These are phyloP conservation scores for Oemleria cerasiformis DNA, from an alignment of 306 rosid species.

Conservation along the genomic window DNA sequence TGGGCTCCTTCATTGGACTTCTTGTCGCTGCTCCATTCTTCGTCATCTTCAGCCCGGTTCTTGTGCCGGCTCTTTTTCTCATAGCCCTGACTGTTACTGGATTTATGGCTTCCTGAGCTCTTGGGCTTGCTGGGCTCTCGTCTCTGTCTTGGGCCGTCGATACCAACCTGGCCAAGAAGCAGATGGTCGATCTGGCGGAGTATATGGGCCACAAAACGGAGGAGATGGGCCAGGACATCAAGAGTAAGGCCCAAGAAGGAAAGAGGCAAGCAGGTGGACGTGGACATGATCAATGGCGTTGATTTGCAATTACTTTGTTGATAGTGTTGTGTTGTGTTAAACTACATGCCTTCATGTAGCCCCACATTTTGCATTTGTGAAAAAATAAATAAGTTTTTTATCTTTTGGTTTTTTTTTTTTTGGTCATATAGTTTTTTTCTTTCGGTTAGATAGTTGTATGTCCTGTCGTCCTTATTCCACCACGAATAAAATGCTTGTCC, in stretches of 20 bases:
- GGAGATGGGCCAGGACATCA: conserved; percentile 73
- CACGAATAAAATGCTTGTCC: too few relatives aligned
- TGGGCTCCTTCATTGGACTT: conserved; percentile 50
- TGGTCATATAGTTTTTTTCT: too few relatives aligned
- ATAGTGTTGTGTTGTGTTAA: too few relatives aligned
- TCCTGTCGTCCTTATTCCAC: too few relatives aligned
- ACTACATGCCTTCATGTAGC: too few relatives aligned
- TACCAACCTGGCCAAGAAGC: conserved; percentile 47
- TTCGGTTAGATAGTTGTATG: too few relatives aligned
- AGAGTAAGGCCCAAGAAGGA: conserved; percentile 57
- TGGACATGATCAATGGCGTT: too few relatives aligned
- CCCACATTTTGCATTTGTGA: too few relatives aligned
- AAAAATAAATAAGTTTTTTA: too few relatives aligned
- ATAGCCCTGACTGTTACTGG: conserved; percentile 49
- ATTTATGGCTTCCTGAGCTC: conserved; percentile 50
- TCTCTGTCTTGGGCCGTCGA: conserved; percentile 65
- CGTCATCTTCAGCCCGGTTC: conserved; percentile 68
- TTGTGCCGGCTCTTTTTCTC: conserved; percentile 55
- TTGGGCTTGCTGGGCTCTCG: conserved; percentile 54
- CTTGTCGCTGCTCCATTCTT: conserved; percentile 52
- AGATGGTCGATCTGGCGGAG: conserved; percentile 49
- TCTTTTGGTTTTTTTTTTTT: too few relatives aligned
- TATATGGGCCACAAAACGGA: conserved; percentile 75
- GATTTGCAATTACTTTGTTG: too few relatives aligned
- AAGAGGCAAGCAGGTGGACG: conserved; percentile 45